Conservation (phyloP, 768 basidiomycete genomes). For the Serendipita sp. region DNA sequence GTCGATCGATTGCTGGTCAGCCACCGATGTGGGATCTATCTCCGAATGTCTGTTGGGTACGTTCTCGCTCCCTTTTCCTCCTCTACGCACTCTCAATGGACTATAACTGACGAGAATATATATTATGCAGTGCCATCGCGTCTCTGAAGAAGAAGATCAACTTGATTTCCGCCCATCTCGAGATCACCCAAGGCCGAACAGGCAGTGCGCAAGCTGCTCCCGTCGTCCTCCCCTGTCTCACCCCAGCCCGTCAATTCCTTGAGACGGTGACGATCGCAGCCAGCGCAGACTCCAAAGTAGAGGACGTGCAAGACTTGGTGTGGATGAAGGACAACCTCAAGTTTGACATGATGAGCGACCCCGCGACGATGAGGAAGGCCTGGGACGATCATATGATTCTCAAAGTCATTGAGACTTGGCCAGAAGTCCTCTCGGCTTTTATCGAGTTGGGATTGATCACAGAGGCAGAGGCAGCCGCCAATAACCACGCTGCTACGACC, state of each 20-base stretch:
- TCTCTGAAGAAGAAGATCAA: constrained; percentile 2
- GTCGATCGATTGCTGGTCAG: not conserved
- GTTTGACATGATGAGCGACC: constrained; percentile 2
- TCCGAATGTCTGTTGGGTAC: not conserved
- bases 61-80: not conserved
- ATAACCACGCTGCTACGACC: too few relatives aligned
- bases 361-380: not conserved
- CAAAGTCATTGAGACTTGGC: not conserved
- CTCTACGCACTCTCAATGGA: not conserved
- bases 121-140: not conserved
- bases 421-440: not conserved
- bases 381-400: not conserved
- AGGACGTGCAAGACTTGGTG: not conserved
- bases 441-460: not conserved
- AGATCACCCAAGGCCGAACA: not conserved
- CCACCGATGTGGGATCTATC: constrained; percentile 2
- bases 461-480: not conserved
- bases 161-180: not conserved
- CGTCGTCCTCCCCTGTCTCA: not conserved
- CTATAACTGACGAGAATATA: not conserved
- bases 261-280: not conserved
- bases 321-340: constrained; percentile 7
- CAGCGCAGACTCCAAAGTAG: not conserved
- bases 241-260: constrained; percentile 6
- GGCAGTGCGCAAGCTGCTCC: not conserved